Base-by-base conservation (phyloP, 768 basidiomycete species). In the Tulasnella sp. region DNA sequence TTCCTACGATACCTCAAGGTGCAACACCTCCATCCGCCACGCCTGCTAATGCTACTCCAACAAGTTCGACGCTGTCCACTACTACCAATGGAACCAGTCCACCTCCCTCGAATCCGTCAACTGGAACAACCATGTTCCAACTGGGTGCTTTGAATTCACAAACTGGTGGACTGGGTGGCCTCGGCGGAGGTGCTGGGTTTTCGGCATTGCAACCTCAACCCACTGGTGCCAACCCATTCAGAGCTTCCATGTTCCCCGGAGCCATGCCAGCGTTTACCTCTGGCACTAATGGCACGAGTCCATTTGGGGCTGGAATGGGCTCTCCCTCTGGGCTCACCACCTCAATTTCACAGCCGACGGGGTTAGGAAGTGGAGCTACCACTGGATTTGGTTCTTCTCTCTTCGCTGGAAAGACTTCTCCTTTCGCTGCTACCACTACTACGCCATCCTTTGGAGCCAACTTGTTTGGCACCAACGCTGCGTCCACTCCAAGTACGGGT, bases 1-100 rank as follows among this genome's bases (percentile, higher is more conserved):
- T 90, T 22, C 89, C 89, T 2, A 70, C 86, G 4, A 77, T 88
- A 48, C 75, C 82, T 15, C 55, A 48, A 32, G 53, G 52, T 19
- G 37, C 40, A 35, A 40, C 33, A 13, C 8, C 31, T 24, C 39
- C 56, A 8, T 35, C 53, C 20, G 24, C 41, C 37, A 15, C 48
- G 15, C 46, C 45, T 9, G 16, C 8, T 12, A 56, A 45, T 31
- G 45, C 37, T 7, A 33, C 19, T 27, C 22, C 39, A 7, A 35
- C 44, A 20, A n/a, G 24, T 39, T 40, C 37, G 35, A 15, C 37
- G 6, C 12, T 46, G 5, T 20, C 40, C 9, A 20, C 22, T 19
- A 25, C 4, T 19, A 28, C 27, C 22, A 19, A 27, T 29, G 28
- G 16, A 19, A 27, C 19, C 15, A 28, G 41, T 13, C 41, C n/a